Conservation (phyloP, 2,329 filamentous ascomycete species). For the Amauroascus niger region DNA sequence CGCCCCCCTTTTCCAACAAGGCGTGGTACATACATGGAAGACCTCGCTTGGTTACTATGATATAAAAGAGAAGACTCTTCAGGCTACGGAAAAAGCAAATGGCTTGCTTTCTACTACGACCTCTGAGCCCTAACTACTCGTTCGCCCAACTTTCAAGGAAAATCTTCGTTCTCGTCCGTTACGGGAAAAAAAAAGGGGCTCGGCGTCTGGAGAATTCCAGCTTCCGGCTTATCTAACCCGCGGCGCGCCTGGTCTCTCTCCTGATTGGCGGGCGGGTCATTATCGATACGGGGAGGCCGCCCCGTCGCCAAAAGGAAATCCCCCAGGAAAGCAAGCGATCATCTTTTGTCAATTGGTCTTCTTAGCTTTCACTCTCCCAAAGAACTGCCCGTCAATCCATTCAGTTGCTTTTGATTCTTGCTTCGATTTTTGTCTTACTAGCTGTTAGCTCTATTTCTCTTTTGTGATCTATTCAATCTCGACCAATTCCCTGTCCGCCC, state of each 20-base stretch:
- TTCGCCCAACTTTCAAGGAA: no score
- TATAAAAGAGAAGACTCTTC: no score
- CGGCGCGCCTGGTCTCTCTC: neutral
- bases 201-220: neutral
- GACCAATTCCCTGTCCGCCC: neutral
- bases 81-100: no score
- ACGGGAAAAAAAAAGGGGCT: neutral
- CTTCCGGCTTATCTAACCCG: neutral
- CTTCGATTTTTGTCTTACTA: slow-evolving; percentile 5
- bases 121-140: no score
- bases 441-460: neutral
- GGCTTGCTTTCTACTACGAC: no score
- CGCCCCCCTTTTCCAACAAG: neutral
- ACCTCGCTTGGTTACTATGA: no score
- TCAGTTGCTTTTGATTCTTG: neutral
- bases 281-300: slow-evolving; percentile 1
- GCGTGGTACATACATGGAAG: no score
- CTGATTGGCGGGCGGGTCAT: neutral
- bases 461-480: neutral
- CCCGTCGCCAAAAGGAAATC: neutral
- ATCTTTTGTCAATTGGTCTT: no score
- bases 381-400: neutral
- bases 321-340: neutral
- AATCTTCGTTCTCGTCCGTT: no score
- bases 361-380: neutral